Conservation (phyloP, 345 rosid species). For the Euclidium syriacum region DNA sequence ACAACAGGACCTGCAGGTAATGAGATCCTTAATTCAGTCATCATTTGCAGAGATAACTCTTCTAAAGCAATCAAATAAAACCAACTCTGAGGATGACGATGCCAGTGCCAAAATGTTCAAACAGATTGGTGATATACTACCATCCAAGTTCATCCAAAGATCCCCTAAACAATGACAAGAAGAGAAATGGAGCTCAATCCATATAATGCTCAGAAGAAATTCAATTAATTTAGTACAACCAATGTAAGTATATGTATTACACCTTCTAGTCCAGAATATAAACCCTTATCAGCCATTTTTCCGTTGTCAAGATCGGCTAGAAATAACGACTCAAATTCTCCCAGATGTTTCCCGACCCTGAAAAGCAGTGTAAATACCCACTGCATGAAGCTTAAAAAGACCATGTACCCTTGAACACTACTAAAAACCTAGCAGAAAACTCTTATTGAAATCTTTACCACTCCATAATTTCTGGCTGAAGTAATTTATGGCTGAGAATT, state of each 20-base stretch:
- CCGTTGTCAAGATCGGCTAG: slow-evolving; percentile 70
- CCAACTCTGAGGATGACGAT: slow-evolving; percentile 57
- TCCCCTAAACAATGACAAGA: slow-evolving; percentile 48
- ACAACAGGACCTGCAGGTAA: slow-evolving; percentile 49
- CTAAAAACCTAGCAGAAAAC: slow-evolving; percentile 15
- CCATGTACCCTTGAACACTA: slow-evolving; percentile 8
- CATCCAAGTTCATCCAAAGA: slow-evolving; percentile 93
- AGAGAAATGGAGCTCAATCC: slow-evolving; percentile 12
- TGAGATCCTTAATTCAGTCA: slow-evolving; percentile 23
- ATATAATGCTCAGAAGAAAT: slow-evolving; percentile 2
- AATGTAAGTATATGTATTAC: background rate
- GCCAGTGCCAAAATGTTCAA: slow-evolving; percentile 66
- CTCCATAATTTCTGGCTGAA: slow-evolving; percentile 67
- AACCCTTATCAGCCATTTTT: slow-evolving; percentile 33
- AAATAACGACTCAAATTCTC: slow-evolving; percentile 72
- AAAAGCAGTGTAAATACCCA: slow-evolving; percentile 11
- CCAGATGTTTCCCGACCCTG: slow-evolving; percentile 72
- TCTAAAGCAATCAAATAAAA: slow-evolving; percentile 14
- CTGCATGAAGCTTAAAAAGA: background rate
- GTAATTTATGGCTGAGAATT: slow-evolving; percentile 44
- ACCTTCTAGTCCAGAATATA: slow-evolving; percentile 68
- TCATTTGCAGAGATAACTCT: background rate
- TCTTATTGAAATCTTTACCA: slow-evolving; percentile 42
- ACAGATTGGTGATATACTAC: slow-evolving; percentile 77
- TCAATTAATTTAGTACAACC: background rate